phyloP scores from a whole-genome alignment of 164 flowering plant genomes.

The Dillenia suffruticosa region DNA sequence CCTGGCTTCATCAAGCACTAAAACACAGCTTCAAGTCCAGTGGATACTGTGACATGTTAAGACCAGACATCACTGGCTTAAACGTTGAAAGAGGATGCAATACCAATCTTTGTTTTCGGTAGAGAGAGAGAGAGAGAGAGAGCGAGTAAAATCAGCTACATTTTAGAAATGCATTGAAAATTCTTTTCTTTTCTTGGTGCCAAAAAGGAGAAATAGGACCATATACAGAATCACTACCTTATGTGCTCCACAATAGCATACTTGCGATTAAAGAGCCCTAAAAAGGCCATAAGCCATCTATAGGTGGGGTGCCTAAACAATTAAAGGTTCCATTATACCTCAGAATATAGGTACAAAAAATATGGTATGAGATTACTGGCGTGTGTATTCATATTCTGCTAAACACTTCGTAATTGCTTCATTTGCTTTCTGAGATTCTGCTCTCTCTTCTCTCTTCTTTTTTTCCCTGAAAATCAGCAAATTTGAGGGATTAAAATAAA shows the following conservation, averaged over 20 bases:
- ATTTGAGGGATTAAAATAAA: no score
- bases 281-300: background rate
- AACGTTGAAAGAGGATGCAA: no score
- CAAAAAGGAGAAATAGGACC: background rate
- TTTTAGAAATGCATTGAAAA: no score
- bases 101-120: no score
- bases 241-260: constrained; percentile 4
- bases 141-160: no score
- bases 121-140: no score
- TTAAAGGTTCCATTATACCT: background rate
- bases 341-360: background rate
- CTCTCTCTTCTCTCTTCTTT: constrained; percentile 78
- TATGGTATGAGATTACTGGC: constrained; percentile 5
- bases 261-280: background rate
- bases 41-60: no score
- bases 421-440: constrained; percentile 62
- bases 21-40: no score
- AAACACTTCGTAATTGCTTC: constrained; percentile 56
- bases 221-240: constrained; percentile 3
- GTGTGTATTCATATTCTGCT: constrained; percentile 33
- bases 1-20: no score
- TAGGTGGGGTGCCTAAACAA: constrained; percentile 1
- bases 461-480: constrained; percentile 60
- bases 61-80: no score
- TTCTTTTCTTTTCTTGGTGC: no score